Evolutionary conservation across 176 grass and related monocot genomes (phyloP).

Genomic region (Ensete glaucum): DNA sequence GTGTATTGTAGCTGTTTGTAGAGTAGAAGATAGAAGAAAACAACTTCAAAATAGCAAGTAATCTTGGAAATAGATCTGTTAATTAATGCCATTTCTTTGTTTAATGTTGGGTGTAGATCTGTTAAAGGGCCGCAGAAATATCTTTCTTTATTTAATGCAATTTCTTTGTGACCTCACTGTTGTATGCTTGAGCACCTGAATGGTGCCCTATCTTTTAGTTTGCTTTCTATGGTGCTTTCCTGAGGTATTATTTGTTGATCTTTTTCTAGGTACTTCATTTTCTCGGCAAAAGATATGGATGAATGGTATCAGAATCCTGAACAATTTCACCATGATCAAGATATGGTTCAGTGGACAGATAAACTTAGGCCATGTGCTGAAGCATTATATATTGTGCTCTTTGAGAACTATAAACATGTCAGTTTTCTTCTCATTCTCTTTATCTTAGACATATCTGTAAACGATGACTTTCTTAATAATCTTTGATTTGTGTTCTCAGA

Average conservation of each 20-base stretch:
- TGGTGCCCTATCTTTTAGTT: background rate
- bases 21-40: no score
- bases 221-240: background rate
- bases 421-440: constrained; percentile 9
- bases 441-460: constrained; percentile 2
- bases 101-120: no score
- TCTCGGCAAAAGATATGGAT: constrained; percentile 88
- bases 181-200: background rate
- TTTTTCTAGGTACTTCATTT: constrained; percentile 76
- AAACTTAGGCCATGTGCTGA: constrained; percentile 86
- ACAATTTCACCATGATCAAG: constrained; percentile 91
- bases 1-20: no score
- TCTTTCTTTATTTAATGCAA: no score
- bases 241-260: constrained; percentile 6
- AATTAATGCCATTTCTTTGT: no score
- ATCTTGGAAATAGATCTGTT: background rate
- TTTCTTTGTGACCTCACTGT: background rate
- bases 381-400: constrained; percentile 94
- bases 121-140: no score
- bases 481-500: constrained; percentile 35
- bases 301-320: constrained; percentile 84
- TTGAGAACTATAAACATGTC: constrained; percentile 89
- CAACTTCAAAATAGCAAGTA: no score
- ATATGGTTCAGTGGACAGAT: constrained; percentile 94
- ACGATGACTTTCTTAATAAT: background rate